Evolutionary conservation across 2,329 filamentous ascomycete genomes (phyloP), one percentile per base, ranked within the genome.

Genomic region (Trichoderma breve): DNA sequence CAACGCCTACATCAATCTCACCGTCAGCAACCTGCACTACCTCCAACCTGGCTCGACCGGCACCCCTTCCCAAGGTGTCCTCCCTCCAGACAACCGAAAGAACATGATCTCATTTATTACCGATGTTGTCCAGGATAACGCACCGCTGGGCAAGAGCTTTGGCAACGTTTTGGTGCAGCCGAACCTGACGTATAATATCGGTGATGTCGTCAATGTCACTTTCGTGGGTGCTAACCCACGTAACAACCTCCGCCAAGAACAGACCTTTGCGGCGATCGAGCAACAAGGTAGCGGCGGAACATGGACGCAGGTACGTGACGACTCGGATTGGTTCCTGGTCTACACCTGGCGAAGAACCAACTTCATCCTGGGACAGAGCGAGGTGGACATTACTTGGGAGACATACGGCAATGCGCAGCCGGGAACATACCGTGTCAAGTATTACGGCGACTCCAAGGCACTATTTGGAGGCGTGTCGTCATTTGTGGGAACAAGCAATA

Each of bases 181-280:
- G 1, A 78, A 82, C 0, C 78, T 86, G 12, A 82, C 83, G 1
- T 94, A 93, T 78, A 74, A 81, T 1, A 82, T 86, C 9, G 93
- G 93, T 4, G 86, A 88, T 36, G 83, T 84, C 4, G 88, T 95
- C 63, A 86, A 83, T 18, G 91, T 87, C 0, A 90, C 86, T 0
- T 98, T 98, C 80, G 88, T 95, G 3, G 95, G 91, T 18, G 95
- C 95, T 1, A 97, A 97, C 77, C 95, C 95, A 18, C 88, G 95
- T 34, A 98, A 98, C 80, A 92, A 97, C 74, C 88, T 98, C 34
- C 88, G 90, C 2, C 88, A 93, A 2, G 95, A 93, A 77, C 86
- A 86, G 3, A 97, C 94, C 0, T 98, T 90, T 80, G 91, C 91
- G 0, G 89, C 92, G 0, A 87, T 98, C 0, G 94, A 98, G 83